These are phyloP conservation scores for Lipomyces orientalis DNA, from an alignment of 805 yeast genomes.

Conservation along the genomic window DNA sequence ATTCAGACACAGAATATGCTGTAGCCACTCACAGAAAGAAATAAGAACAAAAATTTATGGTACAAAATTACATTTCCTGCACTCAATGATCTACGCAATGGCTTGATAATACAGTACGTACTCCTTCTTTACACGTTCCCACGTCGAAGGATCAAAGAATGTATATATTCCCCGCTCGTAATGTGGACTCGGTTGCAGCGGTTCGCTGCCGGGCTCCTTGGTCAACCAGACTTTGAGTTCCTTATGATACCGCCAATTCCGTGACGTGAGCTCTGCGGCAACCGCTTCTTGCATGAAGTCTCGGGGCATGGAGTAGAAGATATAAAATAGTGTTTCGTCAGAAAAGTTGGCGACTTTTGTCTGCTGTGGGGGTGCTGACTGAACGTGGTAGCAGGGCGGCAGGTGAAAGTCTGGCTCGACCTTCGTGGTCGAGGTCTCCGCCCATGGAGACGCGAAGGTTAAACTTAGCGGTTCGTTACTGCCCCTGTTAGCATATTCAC, in stretches of 20 bases:
- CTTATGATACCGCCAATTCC: slow-evolving; percentile 98
- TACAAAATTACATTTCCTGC: background rate
- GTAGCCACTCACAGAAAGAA: background rate
- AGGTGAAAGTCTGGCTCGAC: slow-evolving; percentile 81
- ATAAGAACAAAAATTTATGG: background rate
- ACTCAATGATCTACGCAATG: slow-evolving; percentile 54
- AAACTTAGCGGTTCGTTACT: slow-evolving; percentile 54
- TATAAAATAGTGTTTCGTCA: slow-evolving; percentile 91
- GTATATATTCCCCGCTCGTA: slow-evolving; percentile 93
- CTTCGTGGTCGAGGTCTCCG: slow-evolving; percentile 85
- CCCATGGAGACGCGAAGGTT: slow-evolving; percentile 91
- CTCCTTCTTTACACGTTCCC: slow-evolving; percentile 88
- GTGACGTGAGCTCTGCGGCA: slow-evolving; percentile 83
- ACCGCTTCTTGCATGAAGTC: slow-evolving; percentile 93
- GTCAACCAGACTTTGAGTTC: slow-evolving; percentile 96
- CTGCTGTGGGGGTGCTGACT: slow-evolving; percentile 53
- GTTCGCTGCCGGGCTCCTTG: slow-evolving; percentile 88
- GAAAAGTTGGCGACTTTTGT: slow-evolving; percentile 59
- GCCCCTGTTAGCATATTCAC: background rate
- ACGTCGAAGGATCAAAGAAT: slow-evolving; percentile 91
- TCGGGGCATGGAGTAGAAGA: slow-evolving; percentile 91
- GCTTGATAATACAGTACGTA: slow-evolving; percentile 65
- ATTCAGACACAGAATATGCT: background rate
- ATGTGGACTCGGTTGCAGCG: slow-evolving; percentile 76
- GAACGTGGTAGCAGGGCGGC: slow-evolving; percentile 62